phyloP scores from a whole-genome alignment of 495 filamentous ascomycete genomes.

The Aspergillus funiculosus region DNA sequence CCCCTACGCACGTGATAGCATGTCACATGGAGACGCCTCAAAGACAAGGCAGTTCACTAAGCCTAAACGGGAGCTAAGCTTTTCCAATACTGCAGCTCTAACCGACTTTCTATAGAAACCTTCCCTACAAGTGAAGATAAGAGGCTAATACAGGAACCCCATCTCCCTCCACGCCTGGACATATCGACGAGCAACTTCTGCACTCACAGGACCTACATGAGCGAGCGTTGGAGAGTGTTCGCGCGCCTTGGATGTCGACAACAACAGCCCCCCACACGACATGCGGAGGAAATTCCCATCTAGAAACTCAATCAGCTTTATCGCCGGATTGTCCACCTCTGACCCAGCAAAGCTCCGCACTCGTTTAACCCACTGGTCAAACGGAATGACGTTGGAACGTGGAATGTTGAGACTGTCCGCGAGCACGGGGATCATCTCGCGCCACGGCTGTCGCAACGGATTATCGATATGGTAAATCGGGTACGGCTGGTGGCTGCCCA shows the following conservation, averaged over 20 bases:
- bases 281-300: constrained; percentile 46
- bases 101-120: too few species aligned
- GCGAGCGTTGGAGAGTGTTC: constrained; percentile 42
- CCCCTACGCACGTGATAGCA: too few species aligned
- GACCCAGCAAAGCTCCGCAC: constrained; percentile 25
- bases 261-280: constrained; percentile 48
- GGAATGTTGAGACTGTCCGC: constrained; percentile 36
- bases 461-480: constrained; percentile 54
- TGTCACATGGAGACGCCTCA: too few species aligned
- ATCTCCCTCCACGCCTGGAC: constrained; percentile 35
- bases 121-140: too few species aligned
- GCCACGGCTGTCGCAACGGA: constrained; percentile 45
- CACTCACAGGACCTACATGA: constrained; percentile 32
- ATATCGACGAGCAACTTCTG: constrained; percentile 34
- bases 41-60: too few species aligned
- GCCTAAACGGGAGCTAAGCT: too few species aligned
- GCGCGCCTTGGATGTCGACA: constrained; percentile 33
- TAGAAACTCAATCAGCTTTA: constrained; percentile 41
- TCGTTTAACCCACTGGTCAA: constrained; percentile 37
- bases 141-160: too few species aligned
- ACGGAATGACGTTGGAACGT: constrained; percentile 30
- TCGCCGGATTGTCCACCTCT: constrained; percentile 45
- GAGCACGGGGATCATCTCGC: constrained; percentile 33
- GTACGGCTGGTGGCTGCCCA: constrained; percentile 20
- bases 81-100: too few species aligned